These are phyloP conservation scores for Pyrus communis DNA, from an alignment of 306 rosid species.

Conservation along the genomic window DNA sequence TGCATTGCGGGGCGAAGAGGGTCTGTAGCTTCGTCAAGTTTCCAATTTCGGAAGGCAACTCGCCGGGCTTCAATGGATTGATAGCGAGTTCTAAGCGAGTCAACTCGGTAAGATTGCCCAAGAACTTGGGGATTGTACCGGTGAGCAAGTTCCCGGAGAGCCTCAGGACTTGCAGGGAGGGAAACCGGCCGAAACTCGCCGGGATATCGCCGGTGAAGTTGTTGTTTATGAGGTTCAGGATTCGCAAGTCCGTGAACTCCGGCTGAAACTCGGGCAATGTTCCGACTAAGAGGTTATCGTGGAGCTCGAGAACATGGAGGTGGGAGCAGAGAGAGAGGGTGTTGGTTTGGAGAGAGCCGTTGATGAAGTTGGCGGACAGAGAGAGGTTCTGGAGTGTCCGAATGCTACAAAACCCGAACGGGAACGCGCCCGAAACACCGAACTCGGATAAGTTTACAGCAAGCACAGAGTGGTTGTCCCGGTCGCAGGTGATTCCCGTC, in stretches of 20 bases:
- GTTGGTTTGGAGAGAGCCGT: slow-evolving; percentile 32
- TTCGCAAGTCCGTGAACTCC: slow-evolving; percentile 23
- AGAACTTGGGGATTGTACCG: slow-evolving; percentile 51
- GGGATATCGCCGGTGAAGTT: slow-evolving; percentile 70
- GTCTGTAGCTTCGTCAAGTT: slow-evolving; percentile 43
- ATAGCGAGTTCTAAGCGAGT: slow-evolving; percentile 32
- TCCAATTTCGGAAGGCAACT: slow-evolving; percentile 64
- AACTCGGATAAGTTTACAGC: slow-evolving; percentile 37
- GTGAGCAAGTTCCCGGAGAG: slow-evolving; percentile 38
- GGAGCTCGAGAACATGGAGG: slow-evolving; percentile 47
- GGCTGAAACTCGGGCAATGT: slow-evolving; percentile 49
- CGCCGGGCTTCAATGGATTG: slow-evolving; percentile 29
- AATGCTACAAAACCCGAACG: slow-evolving; percentile 59
- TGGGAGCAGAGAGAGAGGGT: slow-evolving; percentile 49
- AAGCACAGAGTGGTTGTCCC: slow-evolving; percentile 19
- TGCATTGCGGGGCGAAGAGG: slow-evolving; percentile 12
- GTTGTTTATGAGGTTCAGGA: slow-evolving; percentile 48
- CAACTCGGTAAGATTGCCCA: slow-evolving; percentile 59
- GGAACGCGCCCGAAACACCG: slow-evolving; percentile 46
- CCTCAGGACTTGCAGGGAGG: slow-evolving; percentile 23
- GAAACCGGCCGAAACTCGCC: slow-evolving; percentile 41
- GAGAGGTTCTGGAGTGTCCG: slow-evolving; percentile 47
- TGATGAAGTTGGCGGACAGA: slow-evolving; percentile 20
- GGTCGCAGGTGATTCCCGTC: slow-evolving; percentile 63
- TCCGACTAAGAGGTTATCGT: slow-evolving; percentile 41